Percentiles rank a stretch among this genome's conserved stretches.
Evolutionary conservation across 2,329 filamentous ascomycete genomes (phyloP).

Genomic region (Colletotrichum filicis): DNA sequence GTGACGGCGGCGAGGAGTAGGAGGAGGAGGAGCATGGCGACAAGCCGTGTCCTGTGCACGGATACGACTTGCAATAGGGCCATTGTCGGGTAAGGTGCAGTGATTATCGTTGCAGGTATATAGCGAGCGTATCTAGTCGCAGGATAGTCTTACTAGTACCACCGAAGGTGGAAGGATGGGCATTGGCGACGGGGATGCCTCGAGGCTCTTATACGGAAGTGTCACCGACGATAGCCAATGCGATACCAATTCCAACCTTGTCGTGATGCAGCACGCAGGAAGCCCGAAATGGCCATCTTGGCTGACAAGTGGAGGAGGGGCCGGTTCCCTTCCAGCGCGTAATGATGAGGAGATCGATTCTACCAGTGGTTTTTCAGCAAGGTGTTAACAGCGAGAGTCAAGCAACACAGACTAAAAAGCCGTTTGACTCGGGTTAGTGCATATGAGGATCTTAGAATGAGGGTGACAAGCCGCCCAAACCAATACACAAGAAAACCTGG

Average conservation of each 20-base stretch:
- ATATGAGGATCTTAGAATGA: background rate
- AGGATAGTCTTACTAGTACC: background rate
- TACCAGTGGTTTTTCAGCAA: background rate
- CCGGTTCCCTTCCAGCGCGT: background rate
- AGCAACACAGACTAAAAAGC: background rate
- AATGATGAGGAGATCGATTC: background rate
- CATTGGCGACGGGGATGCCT: background rate
- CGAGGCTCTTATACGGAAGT: background rate
- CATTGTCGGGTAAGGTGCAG: background rate
- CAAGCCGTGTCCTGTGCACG: slow-evolving; percentile 1
- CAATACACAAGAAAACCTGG: background rate
- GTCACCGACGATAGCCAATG: background rate
- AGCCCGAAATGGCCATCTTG: background rate
- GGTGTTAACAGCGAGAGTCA: no score
- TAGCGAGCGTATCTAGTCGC: background rate
- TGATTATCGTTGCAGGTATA: background rate
- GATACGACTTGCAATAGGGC: background rate
- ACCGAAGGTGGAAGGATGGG: background rate
- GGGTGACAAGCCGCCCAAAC: background rate
- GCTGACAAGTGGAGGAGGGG: background rate
- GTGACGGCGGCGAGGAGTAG: background rate
- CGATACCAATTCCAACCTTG: no score
- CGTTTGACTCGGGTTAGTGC: background rate
- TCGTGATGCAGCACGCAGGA: background rate
- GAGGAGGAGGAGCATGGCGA: slow-evolving; percentile 13